Conservation (phyloP, 1,284 basidiomycete genomes). For the Pyrrhoderma noxium region DNA sequence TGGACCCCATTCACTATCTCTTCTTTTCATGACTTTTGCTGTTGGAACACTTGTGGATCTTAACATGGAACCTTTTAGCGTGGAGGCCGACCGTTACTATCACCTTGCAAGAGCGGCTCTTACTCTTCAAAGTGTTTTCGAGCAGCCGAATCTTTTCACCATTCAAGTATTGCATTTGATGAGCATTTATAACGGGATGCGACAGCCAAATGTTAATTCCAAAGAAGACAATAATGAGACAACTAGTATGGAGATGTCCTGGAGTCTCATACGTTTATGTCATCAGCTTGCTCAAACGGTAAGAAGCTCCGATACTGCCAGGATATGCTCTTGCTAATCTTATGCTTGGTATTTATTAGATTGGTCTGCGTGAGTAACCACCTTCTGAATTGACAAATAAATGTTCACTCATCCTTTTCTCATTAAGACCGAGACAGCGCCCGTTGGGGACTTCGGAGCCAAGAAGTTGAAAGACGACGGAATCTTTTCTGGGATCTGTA, state of each 20-base stretch:
- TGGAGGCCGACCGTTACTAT: conserved; percentile 24
- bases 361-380: conserved; percentile 14
- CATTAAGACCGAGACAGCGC: conserved; percentile 58
- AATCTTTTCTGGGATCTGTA: conserved; percentile 67
- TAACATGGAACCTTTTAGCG: conserved; percentile 20
- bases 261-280: conserved; percentile 14
- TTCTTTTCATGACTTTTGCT: conserved; percentile 21
- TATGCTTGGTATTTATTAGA: conserved; percentile 4
- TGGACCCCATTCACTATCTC: conserved; percentile 18
- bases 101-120: conserved; percentile 23
- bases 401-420: not conserved
- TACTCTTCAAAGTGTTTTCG: conserved; percentile 17
- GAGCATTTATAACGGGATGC: conserved; percentile 22
- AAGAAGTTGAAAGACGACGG: conserved; percentile 62
- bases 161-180: conserved; percentile 20
- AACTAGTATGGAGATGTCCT: conserved; percentile 19
- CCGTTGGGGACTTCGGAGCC: conserved; percentile 49
- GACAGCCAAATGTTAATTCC: conserved; percentile 17
- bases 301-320: not conserved
- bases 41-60: conserved; percentile 22
- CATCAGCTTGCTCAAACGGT: conserved; percentile 16
- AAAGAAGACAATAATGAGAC: conserved; percentile 18
- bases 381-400: not conserved
- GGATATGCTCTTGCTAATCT: not conserved
- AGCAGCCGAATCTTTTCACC: conserved; percentile 18